These are phyloP conservation scores for Beauveria varroae DNA, from an alignment of 2,329 filamentous ascomycete genomes.

Conservation along the genomic window DNA sequence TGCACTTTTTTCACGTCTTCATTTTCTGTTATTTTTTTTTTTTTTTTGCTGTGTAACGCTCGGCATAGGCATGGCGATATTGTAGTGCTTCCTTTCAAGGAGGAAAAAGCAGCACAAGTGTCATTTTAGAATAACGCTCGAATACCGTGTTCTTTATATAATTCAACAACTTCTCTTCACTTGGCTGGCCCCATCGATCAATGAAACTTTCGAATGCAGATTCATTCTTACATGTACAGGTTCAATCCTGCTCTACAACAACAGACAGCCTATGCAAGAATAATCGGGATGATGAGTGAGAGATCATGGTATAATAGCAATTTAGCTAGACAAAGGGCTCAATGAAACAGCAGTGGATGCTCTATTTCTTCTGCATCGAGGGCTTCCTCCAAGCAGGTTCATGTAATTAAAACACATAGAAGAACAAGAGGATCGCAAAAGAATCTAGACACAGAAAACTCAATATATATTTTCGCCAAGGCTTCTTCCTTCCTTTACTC, in stretches of 20 bases:
- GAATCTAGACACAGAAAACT: background rate
- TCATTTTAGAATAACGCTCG: background rate
- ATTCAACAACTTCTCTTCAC: background rate
- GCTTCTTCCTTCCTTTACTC: slow-evolving; percentile 46
- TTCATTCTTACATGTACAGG: no score
- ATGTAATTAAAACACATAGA: background rate
- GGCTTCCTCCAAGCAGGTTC: background rate
- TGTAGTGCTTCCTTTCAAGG: background rate
- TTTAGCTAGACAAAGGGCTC: background rate
- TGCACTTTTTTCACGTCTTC: background rate
- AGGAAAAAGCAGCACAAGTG: background rate
- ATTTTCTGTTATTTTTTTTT: background rate
- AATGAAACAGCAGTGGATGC: background rate
- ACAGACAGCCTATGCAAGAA: background rate
- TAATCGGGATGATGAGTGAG: no score
- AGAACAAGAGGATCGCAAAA: background rate
- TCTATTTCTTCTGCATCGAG: background rate
- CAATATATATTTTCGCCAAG: slow-evolving; percentile 10
- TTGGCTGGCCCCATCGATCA: no score
- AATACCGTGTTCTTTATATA: background rate
- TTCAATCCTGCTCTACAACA: background rate
- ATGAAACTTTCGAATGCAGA: background rate
- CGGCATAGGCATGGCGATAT: background rate
- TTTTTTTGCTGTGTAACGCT: background rate
- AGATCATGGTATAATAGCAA: background rate